These are phyloP conservation scores for Malassezia nana DNA, from an alignment of 1,284 basidiomycete genomes.

Conservation along the genomic window DNA sequence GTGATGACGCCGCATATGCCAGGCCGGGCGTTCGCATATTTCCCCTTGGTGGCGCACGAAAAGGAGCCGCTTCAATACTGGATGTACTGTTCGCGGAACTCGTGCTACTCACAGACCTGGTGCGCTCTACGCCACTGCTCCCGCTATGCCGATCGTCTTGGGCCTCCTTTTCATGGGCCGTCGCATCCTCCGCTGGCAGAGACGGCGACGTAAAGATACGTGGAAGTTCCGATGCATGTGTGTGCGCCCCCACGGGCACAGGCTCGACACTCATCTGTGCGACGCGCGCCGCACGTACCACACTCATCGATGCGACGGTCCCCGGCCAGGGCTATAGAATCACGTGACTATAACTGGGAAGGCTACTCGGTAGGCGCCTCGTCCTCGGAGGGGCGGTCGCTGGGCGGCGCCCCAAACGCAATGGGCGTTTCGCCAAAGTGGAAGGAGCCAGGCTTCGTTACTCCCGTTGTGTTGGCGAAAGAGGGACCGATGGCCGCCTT, in stretches of 20 bases:
- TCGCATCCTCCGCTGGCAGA: not conserved
- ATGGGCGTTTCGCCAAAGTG: slow-evolving; percentile 14
- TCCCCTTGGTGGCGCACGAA: slow-evolving; percentile 42
- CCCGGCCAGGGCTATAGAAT: not conserved
- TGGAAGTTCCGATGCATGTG: not conserved
- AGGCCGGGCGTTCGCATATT: slow-evolving; percentile 17
- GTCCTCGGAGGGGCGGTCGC: not conserved
- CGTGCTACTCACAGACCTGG: slow-evolving; percentile 40
- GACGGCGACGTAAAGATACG: not conserved
- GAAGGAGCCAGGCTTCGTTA: slow-evolving; percentile 9
- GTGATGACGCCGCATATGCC: not conserved
- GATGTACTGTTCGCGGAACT: slow-evolving; percentile 42
- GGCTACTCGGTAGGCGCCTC: not conserved
- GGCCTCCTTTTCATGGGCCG: not conserved
- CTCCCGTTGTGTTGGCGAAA: slow-evolving; percentile 16
- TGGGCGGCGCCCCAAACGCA: slow-evolving; percentile 5
- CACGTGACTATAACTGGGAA: not conserved
- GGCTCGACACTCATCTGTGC: not conserved
- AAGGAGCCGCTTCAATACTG: slow-evolving; percentile 44
- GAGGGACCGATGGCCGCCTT: slow-evolving; percentile 14
- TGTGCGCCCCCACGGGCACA: not conserved
- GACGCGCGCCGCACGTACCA: not conserved
- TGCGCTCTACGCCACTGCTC: slow-evolving; percentile 25
- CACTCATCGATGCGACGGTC: not conserved
- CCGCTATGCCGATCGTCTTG: not conserved